These are phyloP conservation scores for Plasmodium berghei DNA, from an alignment of 169 alveolate genomes.

Conservation along the genomic window DNA sequence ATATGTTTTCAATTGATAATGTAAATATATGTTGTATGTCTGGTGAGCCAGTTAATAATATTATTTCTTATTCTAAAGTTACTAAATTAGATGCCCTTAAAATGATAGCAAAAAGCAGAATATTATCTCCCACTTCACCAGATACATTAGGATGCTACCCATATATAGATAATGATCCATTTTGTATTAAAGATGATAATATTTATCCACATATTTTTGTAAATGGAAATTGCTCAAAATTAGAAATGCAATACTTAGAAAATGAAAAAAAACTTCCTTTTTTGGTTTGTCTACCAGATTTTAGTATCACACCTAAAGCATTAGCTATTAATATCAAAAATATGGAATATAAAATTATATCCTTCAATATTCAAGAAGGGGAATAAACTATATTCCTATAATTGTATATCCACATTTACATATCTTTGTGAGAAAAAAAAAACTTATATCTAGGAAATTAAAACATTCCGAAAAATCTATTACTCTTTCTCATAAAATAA, in stretches of 20 bases:
- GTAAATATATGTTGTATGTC: slow-evolving; percentile 81
- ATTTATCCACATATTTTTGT: slow-evolving; percentile 80
- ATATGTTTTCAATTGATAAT: slow-evolving; percentile 75
- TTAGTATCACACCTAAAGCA: slow-evolving; percentile 40
- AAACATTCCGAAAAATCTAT: no score
- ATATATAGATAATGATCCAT: slow-evolving; percentile 78
- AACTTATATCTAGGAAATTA: not conserved
- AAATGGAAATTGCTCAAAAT: slow-evolving; percentile 62
- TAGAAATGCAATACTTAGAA: slow-evolving; percentile 51
- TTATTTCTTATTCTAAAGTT: slow-evolving; percentile 66
- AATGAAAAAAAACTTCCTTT: slow-evolving; percentile 32
- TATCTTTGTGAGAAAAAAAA: not conserved
- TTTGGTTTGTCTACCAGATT: slow-evolving; percentile 60
- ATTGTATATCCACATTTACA: no score
- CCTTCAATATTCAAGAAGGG: slow-evolving; percentile 11
- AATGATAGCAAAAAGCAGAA: slow-evolving; percentile 77
- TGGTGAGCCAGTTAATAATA: slow-evolving; percentile 83
- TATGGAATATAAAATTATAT: slow-evolving; percentile 37
- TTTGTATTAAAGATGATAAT: slow-evolving; percentile 68
- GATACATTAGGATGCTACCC: slow-evolving; percentile 84
- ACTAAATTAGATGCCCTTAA: slow-evolving; percentile 63
- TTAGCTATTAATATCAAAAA: slow-evolving; percentile 42
- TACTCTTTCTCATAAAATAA: no score
- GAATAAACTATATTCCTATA: not conserved
- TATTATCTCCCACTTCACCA: slow-evolving; percentile 84